A percentile compares a stretch with the other conserved stretches of the same genome.
These are phyloP conservation scores for Protomyces macrosporus DNA, from an alignment of 1,139 yeast species.

Conservation along the genomic window DNA sequence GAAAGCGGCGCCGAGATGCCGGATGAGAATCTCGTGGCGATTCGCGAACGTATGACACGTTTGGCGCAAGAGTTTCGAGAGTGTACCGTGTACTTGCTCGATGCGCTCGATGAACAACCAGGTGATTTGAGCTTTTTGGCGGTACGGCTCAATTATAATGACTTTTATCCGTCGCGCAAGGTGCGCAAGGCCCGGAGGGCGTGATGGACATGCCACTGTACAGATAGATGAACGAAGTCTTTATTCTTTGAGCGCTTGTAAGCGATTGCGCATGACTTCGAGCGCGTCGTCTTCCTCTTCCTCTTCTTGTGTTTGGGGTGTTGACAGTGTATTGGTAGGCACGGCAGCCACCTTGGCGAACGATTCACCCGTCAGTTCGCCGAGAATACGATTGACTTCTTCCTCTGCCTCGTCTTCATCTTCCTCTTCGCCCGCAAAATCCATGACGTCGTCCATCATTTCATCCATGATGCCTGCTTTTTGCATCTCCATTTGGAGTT, in stretches of 20 bases:
- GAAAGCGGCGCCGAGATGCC: not conserved
- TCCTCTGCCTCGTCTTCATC: constrained; percentile 66
- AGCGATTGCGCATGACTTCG: constrained; percentile 81
- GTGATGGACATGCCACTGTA: not conserved
- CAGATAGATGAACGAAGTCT: too few species aligned
- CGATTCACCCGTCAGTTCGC: constrained; percentile 46
- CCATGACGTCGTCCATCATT: constrained; percentile 89
- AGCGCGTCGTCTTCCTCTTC: constrained; percentile 70
- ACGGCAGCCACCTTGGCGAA: constrained; percentile 41
- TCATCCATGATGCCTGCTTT: constrained; percentile 82
- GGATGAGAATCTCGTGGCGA: constrained; percentile 14
- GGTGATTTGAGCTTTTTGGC: constrained; percentile 41
- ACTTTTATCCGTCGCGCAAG: constrained; percentile 34
- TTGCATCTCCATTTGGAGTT: constrained; percentile 75
- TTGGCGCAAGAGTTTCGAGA: constrained; percentile 24
- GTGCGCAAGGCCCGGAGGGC: not conserved
- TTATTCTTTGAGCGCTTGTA: constrained; percentile 67
- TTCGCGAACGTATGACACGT: constrained; percentile 24
- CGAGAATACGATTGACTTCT: constrained; percentile 57
- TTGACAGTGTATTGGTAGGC: constrained; percentile 37
- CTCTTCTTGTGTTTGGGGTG: constrained; percentile 42
- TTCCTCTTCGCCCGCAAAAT: constrained; percentile 60
- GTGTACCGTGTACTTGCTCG: constrained; percentile 31
- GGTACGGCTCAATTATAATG: constrained; percentile 41
- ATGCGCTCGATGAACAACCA: constrained; percentile 37